These are phyloP conservation scores for Sporormia fimetaria DNA, from an alignment of 495 filamentous ascomycete species.

Conservation along the genomic window DNA sequence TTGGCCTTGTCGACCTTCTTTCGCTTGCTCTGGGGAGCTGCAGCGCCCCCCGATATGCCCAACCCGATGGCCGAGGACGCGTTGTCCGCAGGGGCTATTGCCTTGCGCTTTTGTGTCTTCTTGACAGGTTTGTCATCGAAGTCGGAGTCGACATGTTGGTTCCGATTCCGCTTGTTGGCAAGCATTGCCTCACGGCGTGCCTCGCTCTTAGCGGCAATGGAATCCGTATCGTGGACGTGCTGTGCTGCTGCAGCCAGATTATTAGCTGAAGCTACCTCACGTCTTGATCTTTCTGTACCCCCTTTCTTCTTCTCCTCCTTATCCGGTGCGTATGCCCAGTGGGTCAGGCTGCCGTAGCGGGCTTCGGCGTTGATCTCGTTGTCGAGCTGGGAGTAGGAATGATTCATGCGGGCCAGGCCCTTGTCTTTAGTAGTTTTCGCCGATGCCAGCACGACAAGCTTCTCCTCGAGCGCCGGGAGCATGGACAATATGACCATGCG, in stretches of 20 bases:
- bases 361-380: constrained; percentile 88
- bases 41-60: constrained; percentile 27
- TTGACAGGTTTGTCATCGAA: constrained; percentile 58
- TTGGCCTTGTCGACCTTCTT: constrained; percentile 64
- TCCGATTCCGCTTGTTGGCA: constrained; percentile 57
- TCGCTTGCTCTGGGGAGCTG: constrained; percentile 49
- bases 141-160: constrained; percentile 60
- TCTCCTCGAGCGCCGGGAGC: constrained; percentile 81
- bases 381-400: constrained; percentile 69
- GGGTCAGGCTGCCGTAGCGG: constrained; percentile 75
- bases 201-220: constrained; percentile 63
- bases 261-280: constrained; percentile 62
- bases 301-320: constrained; percentile 56
- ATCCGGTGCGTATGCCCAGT: constrained; percentile 89
- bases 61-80: constrained; percentile 31
- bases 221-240: constrained; percentile 65
- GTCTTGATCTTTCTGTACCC: constrained; percentile 53
- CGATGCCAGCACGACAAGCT: constrained; percentile 86
- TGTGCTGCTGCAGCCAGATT: constrained; percentile 54
- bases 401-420: constrained; percentile 72
- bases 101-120: constrained; percentile 52
- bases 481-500: constrained; percentile 45
- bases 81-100: constrained; percentile 34
- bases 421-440: constrained; percentile 81
- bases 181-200: constrained; percentile 65